A percentile compares a stretch with the other conserved stretches of the same genome.
Evolutionary conservation across 176 grass and related monocot species (phyloP).

Genomic region (Oryza meridionalis): DNA sequence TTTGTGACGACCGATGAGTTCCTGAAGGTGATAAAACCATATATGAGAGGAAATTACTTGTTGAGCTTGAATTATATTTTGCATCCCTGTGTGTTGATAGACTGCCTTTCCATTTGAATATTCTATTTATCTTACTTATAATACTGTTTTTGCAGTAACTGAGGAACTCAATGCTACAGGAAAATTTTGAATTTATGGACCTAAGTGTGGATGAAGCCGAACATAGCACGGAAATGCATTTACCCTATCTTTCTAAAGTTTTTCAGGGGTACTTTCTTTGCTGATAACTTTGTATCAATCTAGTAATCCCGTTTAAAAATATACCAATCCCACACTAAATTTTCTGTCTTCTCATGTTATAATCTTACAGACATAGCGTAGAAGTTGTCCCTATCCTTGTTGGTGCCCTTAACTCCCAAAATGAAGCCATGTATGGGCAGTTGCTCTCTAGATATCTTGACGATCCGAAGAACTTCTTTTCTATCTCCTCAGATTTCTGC

Average conservation of each 20-base stretch:
- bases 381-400: slow-evolving; percentile 95
- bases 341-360: slow-evolving; percentile 17
- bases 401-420: slow-evolving; percentile 76
- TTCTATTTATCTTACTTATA: slow-evolving; percentile 8
- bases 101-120: background rate
- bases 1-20: too few relatives aligned
- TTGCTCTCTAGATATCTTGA: slow-evolving; percentile 88
- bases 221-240: slow-evolving; percentile 99
- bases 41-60: background rate
- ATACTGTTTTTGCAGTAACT: slow-evolving; percentile 64
- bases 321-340: background rate
- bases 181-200: slow-evolving; percentile 96
- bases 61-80: background rate
- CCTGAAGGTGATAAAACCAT: too few relatives aligned
- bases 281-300: slow-evolving; percentile 20
- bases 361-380: slow-evolving; percentile 65
- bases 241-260: slow-evolving; percentile 95
- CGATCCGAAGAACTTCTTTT: slow-evolving; percentile 91
- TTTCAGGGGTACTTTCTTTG: slow-evolving; percentile 76
- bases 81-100: background rate
- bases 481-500: slow-evolving; percentile 92
- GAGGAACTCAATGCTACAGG: slow-evolving; percentile 76
- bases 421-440: slow-evolving; percentile 81
- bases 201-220: slow-evolving; percentile 97
- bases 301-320: slow-evolving; percentile 5